Percentiles rank a stretch among this genome's conserved stretches.
These are phyloP conservation scores for Gloeopeniophorella convolvens DNA, from an alignment of 768 basidiomycete species.

Conservation along the genomic window DNA sequence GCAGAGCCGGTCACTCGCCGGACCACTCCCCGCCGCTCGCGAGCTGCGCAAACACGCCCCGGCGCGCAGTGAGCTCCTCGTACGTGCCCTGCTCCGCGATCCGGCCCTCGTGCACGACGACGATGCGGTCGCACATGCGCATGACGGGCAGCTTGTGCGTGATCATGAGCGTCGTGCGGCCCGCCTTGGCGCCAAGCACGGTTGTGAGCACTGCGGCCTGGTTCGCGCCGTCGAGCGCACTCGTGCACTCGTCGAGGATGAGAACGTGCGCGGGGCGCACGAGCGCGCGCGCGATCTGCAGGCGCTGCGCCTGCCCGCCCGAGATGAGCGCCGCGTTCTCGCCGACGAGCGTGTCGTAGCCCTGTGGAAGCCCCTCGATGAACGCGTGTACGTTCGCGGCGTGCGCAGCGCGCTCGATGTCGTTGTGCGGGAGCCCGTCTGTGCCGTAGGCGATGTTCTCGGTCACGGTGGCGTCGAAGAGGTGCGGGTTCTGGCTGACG, in stretches of 20 bases:
- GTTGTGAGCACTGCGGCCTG: conserved; percentile 78
- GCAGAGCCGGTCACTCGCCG: conserved; percentile 9
- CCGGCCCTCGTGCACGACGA: conserved; percentile 73
- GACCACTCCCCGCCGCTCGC: conserved; percentile 74
- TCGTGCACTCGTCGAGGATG: conserved; percentile 94
- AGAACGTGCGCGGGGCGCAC: conserved; percentile 65
- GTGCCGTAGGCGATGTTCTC: conserved; percentile 88
- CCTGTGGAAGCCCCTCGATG: conserved; percentile 68
- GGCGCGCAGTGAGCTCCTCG: conserved; percentile 57
- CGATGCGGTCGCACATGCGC: conserved; percentile 84
- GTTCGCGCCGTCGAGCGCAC: conserved; percentile 80
- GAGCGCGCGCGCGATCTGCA: conserved; percentile 90
- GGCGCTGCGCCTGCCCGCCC: conserved; percentile 90
- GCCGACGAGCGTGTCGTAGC: conserved; percentile 83
- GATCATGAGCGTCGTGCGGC: conserved; percentile 82
- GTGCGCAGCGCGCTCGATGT: conserved; percentile 65
- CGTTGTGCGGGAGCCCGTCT: conserved; percentile 40
- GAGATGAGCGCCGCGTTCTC: conserved; percentile 90
- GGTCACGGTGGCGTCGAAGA: conserved; percentile 82
- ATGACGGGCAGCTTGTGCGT: conserved; percentile 91
- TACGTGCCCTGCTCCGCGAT: conserved; percentile 77
- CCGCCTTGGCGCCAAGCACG: conserved; percentile 54
- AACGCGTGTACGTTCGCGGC: conserved; percentile 85
- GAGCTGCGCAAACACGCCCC: conserved; percentile 70
- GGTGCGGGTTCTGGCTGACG: conserved; percentile 80